A percentile compares a stretch with the other conserved stretches of the same genome.
phyloP scores from a whole-genome alignment of 176 grass and related monocot genomes.

The Eremochloa ophiuroides region DNA sequence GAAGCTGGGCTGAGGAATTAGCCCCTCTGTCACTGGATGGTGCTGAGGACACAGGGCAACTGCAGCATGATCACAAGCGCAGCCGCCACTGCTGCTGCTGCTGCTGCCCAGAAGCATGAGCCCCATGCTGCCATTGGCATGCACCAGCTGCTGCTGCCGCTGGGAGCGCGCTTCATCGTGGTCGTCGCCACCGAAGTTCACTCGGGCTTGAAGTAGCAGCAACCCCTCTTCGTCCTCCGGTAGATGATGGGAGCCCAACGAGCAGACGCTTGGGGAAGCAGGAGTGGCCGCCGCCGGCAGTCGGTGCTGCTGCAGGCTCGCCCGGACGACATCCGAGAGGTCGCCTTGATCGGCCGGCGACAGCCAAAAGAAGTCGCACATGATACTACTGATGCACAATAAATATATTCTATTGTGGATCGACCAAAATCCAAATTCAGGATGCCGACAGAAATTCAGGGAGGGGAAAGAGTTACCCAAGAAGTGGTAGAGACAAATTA shows the following conservation, averaged over 20 bases:
- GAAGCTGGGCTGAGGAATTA: background rate
- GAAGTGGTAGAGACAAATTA: background rate
- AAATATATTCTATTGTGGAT: background rate
- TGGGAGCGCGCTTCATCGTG: background rate
- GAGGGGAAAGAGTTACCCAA: background rate
- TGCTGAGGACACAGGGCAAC: background rate
- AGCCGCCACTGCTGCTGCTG: background rate
- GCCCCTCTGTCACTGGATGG: background rate
- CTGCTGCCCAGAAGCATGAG: background rate
- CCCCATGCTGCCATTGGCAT: background rate
- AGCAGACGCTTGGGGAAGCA: background rate
- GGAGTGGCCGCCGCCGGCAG: background rate
- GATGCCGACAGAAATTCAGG: background rate
- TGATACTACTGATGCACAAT: background rate
- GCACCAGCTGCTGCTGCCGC: background rate
- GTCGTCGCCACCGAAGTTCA: background rate
- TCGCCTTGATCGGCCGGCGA: slow-evolving; percentile 61
- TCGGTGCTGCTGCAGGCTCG: slow-evolving; percentile 23
- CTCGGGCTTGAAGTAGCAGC: background rate
- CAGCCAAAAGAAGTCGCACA: slow-evolving; percentile 87
- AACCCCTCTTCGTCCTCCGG: background rate
- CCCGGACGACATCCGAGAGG: slow-evolving; percentile 58
- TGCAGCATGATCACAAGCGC: background rate
- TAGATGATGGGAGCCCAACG: background rate
- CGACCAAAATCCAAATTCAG: background rate